Evolutionary conservation across 331 rosid genomes (phyloP).

Genomic region (Pyracantha coccinea): DNA sequence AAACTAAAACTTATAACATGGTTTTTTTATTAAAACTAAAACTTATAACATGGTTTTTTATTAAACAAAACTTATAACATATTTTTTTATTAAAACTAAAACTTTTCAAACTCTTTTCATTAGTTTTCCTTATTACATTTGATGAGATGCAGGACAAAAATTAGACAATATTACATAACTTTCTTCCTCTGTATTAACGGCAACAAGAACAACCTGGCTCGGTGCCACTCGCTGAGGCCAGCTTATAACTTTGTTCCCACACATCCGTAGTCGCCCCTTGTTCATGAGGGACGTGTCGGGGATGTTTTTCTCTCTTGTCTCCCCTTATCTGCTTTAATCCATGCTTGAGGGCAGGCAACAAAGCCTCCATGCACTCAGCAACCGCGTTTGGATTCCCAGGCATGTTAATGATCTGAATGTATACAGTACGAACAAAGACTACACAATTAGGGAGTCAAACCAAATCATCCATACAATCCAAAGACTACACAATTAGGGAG

Average conservation of each 20-base stretch:
- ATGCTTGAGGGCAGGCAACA: slow-evolving; percentile 85
- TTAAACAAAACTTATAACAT: too few relatives aligned
- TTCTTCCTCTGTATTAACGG: slow-evolving; percentile 17
- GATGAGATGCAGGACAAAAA: neutral
- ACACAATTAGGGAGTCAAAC: neutral
- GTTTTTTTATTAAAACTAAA: too few relatives aligned
- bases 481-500: neutral
- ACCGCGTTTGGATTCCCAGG: slow-evolving; percentile 97
- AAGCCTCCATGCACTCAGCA: slow-evolving; percentile 86
- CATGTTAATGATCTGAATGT: slow-evolving; percentile 81
- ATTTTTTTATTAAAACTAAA: too few relatives aligned
- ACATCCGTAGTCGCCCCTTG: slow-evolving; percentile 48
- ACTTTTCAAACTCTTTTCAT: too few relatives aligned
- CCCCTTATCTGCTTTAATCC: slow-evolving; percentile 83
- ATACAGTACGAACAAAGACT: neutral
- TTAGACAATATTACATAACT: neutral
- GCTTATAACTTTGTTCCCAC: slow-evolving; percentile 70
- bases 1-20: too few relatives aligned
- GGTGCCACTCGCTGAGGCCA: slow-evolving; percentile 33
- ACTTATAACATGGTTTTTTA: too few relatives aligned
- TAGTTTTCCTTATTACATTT: neutral
- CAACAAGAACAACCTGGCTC: slow-evolving; percentile 57
- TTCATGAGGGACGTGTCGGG: slow-evolving; percentile 79
- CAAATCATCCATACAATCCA: neutral
- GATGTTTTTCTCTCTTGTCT: slow-evolving; percentile 89